Conservation (phyloP, 305 asterid genomes). For the Fraxinus sp. region DNA sequence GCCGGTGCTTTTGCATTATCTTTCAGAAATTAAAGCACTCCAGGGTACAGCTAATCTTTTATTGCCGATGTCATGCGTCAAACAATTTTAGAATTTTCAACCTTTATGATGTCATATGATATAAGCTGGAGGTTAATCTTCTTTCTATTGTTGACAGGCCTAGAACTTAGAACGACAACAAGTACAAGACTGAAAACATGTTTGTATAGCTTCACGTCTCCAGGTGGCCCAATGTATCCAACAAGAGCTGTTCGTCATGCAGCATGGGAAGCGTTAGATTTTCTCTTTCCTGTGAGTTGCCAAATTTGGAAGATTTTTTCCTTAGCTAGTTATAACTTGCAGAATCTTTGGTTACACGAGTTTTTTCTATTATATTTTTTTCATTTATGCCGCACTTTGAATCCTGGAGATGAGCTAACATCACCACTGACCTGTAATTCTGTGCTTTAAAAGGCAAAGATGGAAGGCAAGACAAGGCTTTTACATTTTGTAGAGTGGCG, state of each 20-base stretch:
- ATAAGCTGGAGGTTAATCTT: background rate
- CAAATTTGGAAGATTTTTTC: constrained; percentile 11
- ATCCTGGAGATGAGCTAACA: background rate
- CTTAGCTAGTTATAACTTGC: constrained; percentile 14
- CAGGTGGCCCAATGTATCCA: constrained; percentile 97
- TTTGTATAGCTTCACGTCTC: constrained; percentile 94
- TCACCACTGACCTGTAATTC: background rate
- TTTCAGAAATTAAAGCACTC: constrained; percentile 66
- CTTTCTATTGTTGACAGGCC: constrained; percentile 44
- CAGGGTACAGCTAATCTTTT: constrained; percentile 46
- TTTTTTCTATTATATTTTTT: background rate
- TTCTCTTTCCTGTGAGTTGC: constrained; percentile 92
- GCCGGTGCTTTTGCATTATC: constrained; percentile 92
- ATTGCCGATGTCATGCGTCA: constrained; percentile 4
- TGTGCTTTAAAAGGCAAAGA: background rate
- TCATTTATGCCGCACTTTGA: constrained; percentile 3
- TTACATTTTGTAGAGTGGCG: background rate
- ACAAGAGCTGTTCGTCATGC: constrained; percentile 98
- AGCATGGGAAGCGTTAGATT: constrained; percentile 86
- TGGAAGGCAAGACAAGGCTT: background rate
- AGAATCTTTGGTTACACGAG: background rate
- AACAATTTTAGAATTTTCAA: background rate
- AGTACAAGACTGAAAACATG: constrained; percentile 87
- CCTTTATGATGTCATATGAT: constrained; percentile 8
- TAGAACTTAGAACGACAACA: constrained; percentile 85